A percentile compares a stretch with the other conserved stretches of the same genome.
Conservation (phyloP, 2,329 filamentous ascomycete genomes). For the Claviceps arundinis region DNA sequence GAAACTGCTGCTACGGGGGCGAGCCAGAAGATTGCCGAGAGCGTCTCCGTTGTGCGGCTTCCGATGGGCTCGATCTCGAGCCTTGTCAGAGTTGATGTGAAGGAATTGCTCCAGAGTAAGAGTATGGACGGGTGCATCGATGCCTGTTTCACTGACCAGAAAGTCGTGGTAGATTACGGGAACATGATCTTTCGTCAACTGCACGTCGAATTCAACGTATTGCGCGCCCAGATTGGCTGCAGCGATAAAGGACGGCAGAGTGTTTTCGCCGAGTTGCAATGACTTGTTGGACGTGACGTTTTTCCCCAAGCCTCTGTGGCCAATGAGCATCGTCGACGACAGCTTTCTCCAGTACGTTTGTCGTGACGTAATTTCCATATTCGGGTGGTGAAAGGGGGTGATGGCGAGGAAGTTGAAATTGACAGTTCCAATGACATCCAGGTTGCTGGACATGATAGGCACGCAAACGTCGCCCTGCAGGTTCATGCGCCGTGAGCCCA, state of each 20-base stretch:
- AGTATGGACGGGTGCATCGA: conserved; percentile 91
- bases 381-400: conserved; percentile 85
- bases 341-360: conserved; percentile 96
- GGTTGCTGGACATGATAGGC: conserved; percentile 69
- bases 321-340: conserved; percentile 70
- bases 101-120: conserved; percentile 92
- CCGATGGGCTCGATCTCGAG: conserved; percentile 3
- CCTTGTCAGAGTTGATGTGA: conserved; percentile 57
- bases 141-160: conserved; percentile 90
- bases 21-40: conserved; percentile 1
- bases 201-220: conserved; percentile 73
- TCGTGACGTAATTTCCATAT: conserved; percentile 80
- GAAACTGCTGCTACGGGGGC: conserved; percentile 24
- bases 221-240: conserved; percentile 82
- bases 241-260: conserved; percentile 87
- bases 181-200: conserved; percentile 96
- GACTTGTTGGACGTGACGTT: conserved; percentile 75
- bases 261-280: conserved; percentile 91
- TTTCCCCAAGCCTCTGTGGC: conserved; percentile 70
- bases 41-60: not conserved
- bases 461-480: conserved; percentile 86
- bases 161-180: conserved; percentile 99
- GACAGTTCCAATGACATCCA: conserved; percentile 87
- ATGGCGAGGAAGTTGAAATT: conserved; percentile 97
- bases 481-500: conserved; percentile 79